Evolutionary conservation across 257 asterid species (phyloP).

Genomic region (Fraxinus anomala): DNA sequence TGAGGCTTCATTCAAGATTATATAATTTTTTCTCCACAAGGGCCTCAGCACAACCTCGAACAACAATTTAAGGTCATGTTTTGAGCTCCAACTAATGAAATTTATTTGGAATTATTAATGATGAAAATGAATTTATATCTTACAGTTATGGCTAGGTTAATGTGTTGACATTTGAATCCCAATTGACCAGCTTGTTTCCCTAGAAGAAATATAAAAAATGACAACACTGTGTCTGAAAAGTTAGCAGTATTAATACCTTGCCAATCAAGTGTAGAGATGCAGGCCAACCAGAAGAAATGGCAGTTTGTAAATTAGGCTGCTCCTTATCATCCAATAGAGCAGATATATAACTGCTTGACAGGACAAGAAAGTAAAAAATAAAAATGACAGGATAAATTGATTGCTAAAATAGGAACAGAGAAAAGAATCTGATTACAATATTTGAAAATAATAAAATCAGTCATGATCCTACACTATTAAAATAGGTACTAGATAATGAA

Average conservation of each 20-base stretch:
- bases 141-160: constrained; percentile 11
- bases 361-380: constrained; percentile 17
- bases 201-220: background rate
- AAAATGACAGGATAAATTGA: constrained; percentile 14
- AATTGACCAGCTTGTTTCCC: background rate
- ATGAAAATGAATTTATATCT: constrained; percentile 8
- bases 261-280: constrained; percentile 95
- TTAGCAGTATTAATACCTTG: constrained; percentile 53
- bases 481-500: constrained; percentile 12
- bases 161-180: background rate
- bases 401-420: background rate
- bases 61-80: constrained; percentile 10
- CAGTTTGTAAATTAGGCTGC: constrained; percentile 64
- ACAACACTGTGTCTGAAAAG: background rate
- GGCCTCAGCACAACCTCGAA: constrained; percentile 13
- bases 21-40: constrained; percentile 4
- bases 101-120: background rate
- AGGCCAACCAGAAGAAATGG: constrained; percentile 87
- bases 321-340: constrained; percentile 74
- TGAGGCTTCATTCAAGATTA: constrained; percentile 4
- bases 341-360: constrained; percentile 73
- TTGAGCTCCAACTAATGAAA: constrained; percentile 10
- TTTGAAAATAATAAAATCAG: background rate
- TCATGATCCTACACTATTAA: background rate
- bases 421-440: background rate